Conservation (phyloP, 2,329 filamentous ascomycete genomes). For the Fusarium pininemorale region DNA sequence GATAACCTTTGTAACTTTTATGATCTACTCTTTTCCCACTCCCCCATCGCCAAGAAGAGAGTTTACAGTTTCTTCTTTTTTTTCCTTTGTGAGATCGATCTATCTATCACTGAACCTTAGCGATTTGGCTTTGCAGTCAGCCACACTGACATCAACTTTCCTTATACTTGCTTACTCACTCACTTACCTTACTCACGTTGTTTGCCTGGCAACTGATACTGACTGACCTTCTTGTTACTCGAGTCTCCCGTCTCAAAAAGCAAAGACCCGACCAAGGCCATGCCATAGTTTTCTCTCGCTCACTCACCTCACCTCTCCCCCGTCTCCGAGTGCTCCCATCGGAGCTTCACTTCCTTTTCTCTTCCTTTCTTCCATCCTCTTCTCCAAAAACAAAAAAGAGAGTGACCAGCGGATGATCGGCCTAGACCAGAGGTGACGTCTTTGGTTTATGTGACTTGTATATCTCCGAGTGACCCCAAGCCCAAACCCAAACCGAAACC, state of each 20-base stretch:
- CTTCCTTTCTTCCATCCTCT: background rate
- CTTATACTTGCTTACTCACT: background rate
- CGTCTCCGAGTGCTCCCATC: background rate
- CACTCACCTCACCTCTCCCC: background rate
- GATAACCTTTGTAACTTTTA: conserved; percentile 19
- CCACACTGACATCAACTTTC: conserved; percentile 30
- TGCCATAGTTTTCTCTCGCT: background rate
- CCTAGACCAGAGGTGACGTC: conserved; percentile 34
- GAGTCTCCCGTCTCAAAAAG: conserved; percentile 1
- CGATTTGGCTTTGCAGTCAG: conserved; percentile 18
- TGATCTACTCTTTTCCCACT: conserved; percentile 23
- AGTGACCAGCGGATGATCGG: conserved; percentile 19
- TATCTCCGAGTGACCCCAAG: conserved; percentile 33
- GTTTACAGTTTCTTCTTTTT: background rate
- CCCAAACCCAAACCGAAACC: background rate
- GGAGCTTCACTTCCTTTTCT: background rate
- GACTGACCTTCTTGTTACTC: background rate
- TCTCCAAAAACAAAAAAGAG: background rate
- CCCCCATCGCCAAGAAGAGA: background rate
- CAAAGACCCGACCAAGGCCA: background rate
- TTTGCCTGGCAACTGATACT: conserved; percentile 15
- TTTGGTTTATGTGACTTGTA: conserved; percentile 25
- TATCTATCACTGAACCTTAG: background rate
- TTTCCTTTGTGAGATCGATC: background rate
- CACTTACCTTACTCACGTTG: background rate